Conservation (phyloP, 345 rosid species). For the Chamaenerion angustifolium region DNA sequence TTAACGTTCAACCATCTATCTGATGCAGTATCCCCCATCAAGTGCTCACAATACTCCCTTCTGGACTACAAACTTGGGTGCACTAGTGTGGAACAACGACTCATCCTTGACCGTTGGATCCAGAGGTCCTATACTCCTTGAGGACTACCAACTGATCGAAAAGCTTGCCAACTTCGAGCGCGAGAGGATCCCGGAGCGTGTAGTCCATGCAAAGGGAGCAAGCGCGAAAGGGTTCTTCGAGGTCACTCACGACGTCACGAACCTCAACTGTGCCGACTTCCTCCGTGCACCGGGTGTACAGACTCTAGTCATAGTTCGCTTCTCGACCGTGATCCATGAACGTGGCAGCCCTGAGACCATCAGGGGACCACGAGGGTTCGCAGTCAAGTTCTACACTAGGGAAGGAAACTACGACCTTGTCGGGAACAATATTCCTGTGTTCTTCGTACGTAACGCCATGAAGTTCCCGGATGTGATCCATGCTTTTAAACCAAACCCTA, state of each 20-base stretch:
- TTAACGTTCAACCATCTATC: not conserved
- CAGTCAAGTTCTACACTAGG: conserved; percentile 84
- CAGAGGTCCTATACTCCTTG: conserved; percentile 64
- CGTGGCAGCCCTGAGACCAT: too few relatives aligned
- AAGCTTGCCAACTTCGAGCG: too few relatives aligned
- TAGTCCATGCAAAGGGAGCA: too few relatives aligned
- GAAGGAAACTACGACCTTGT: conserved; percentile 19
- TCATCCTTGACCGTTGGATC: conserved; percentile 27
- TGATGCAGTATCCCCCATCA: conserved; percentile 25
- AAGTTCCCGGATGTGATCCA: conserved; percentile 6
- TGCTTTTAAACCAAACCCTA: conserved; percentile 8
- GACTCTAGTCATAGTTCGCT: conserved; percentile 85
- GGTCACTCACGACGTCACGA: conserved; percentile 63
- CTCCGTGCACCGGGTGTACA: conserved; percentile 80
- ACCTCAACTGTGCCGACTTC: conserved; percentile 75
- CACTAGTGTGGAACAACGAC: conserved; percentile 30
- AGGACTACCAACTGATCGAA: conserved; percentile 98
- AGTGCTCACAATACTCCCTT: conserved; percentile 18
- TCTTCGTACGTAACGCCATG: conserved; percentile 8
- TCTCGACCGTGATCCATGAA: conserved; percentile 95
- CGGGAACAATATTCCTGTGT: conserved; percentile 8
- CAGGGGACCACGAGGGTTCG: too few relatives aligned
- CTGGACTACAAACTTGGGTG: conserved; percentile 27
- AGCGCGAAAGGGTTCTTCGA: too few relatives aligned
- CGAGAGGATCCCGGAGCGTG: too few relatives aligned